These are phyloP conservation scores for Lactifluus rugatus DNA, from an alignment of 768 basidiomycete species.

Conservation along the genomic window DNA sequence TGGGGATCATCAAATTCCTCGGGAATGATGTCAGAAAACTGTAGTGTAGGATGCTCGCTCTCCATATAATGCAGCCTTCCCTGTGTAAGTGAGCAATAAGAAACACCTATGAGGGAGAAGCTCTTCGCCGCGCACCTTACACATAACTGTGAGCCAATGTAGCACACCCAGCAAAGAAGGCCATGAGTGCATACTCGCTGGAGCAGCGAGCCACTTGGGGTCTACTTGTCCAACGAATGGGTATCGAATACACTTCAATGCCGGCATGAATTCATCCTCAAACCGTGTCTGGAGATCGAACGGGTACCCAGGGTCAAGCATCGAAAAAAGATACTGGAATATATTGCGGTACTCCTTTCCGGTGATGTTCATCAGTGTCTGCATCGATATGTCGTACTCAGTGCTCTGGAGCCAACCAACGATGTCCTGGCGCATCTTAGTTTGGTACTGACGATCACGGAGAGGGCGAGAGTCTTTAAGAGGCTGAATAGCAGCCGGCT, in stretches of 20 bases:
- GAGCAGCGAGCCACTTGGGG: conserved; percentile 78
- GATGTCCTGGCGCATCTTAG: conserved; percentile 71
- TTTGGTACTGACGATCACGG: conserved; percentile 64
- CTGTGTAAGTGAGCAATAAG: conserved; percentile 14
- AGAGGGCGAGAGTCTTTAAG: conserved; percentile 70
- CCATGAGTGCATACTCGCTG: conserved; percentile 91
- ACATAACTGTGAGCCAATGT: conserved; percentile 85
- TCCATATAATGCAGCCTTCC: conserved; percentile 39
- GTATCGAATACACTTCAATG: conserved; percentile 70
- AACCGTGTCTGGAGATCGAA: conserved; percentile 43
- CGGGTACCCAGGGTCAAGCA: conserved; percentile 63
- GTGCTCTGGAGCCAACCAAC: conserved; percentile 52
- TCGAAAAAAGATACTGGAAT: conserved; percentile 65
- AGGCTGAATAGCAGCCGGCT: conserved; percentile 43
- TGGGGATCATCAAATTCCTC: conserved; percentile 68
- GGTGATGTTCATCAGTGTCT: conserved; percentile 67
- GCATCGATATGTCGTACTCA: conserved; percentile 59
- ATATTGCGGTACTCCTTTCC: conserved; percentile 80
- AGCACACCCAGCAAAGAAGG: conserved; percentile 77
- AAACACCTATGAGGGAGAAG: background rate
- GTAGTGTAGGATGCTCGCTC: conserved; percentile 59
- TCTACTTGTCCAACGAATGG: conserved; percentile 73
- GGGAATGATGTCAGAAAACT: conserved; percentile 48
- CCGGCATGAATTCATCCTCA: conserved; percentile 76
- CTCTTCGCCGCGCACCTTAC: conserved; percentile 47